phyloP scores from a whole-genome alignment of 805 yeast species.

The Wickerhamiella galacta region DNA sequence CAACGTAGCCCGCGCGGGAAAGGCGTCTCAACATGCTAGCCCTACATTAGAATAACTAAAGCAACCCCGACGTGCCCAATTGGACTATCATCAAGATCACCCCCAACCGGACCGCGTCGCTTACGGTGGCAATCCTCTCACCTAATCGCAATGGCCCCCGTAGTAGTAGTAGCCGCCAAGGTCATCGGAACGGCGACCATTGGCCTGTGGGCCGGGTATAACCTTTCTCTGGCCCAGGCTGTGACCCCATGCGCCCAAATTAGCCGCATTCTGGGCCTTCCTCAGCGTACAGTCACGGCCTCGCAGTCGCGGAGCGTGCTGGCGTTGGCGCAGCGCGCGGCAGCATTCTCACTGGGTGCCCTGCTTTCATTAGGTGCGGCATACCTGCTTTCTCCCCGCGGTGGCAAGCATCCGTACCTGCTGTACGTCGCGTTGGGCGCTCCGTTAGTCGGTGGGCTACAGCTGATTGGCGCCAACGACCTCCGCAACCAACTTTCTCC shows the following conservation, averaged over 20 bases:
- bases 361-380: conserved; percentile 15
- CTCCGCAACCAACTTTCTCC: conserved; percentile 8
- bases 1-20: too few relatives aligned
- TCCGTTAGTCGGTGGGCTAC: conserved; percentile 17
- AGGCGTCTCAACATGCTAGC: too few relatives aligned
- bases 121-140: too few relatives aligned
- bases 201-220: conserved; percentile 23
- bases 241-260: conserved; percentile 1
- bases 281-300: neutral
- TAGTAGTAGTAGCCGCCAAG: conserved; percentile 17
- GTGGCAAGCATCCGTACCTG: conserved; percentile 22
- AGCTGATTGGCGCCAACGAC: conserved; percentile 14
- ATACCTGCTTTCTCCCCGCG: conserved; percentile 14
- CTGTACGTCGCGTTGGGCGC: conserved; percentile 21
- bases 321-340: conserved; percentile 3
- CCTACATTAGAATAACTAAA: too few relatives aligned
- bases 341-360: conserved; percentile 13
- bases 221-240: conserved; percentile 13
- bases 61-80: too few relatives aligned
- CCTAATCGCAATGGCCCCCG: neutral
- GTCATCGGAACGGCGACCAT: conserved; percentile 23
- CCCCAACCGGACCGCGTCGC: too few relatives aligned
- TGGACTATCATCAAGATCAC: too few relatives aligned
- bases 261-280: neutral
- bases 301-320: neutral